Conservation (phyloP, 805 yeast genomes). For the Torulaspora delbrueckii region DNA sequence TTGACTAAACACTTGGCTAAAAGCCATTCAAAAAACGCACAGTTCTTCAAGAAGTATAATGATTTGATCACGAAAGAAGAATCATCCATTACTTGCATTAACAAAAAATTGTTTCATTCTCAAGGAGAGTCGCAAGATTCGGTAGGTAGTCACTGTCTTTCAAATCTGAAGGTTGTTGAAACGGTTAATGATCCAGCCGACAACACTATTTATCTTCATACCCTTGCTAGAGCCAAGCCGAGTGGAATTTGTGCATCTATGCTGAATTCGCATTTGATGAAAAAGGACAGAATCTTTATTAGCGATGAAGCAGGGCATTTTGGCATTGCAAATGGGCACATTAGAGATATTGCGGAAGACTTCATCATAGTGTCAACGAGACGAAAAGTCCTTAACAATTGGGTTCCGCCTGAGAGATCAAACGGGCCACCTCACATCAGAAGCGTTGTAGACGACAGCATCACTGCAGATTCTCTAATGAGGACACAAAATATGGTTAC, state of each 20-base stretch:
- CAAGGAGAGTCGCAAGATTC: constrained; percentile 55
- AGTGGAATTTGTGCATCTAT: constrained; percentile 16
- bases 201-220: constrained; percentile 40
- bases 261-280: constrained; percentile 44
- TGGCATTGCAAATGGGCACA: constrained; percentile 60
- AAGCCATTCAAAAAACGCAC: constrained; percentile 38
- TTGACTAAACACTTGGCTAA: constrained; percentile 47
- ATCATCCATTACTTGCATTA: constrained; percentile 45
- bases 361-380: constrained; percentile 47
- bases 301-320: constrained; percentile 81
- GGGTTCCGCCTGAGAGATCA: constrained; percentile 13
- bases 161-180: constrained; percentile 43
- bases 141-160: constrained; percentile 54
- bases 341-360: constrained; percentile 42
- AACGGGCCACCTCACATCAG: constrained; percentile 5
- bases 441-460: constrained; percentile 16
- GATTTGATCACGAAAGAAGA: constrained; percentile 69
- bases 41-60: constrained; percentile 73
- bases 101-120: constrained; percentile 56
- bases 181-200: constrained; percentile 18
- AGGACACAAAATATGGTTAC: constrained; percentile 31
- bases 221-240: constrained; percentile 40
- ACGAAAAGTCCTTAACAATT: constrained; percentile 45
- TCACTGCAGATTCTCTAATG: constrained; percentile 25
- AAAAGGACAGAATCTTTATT: constrained; percentile 60